Conservation (phyloP, 768 basidiomycete species). For the Fomitopsis pulvina region DNA sequence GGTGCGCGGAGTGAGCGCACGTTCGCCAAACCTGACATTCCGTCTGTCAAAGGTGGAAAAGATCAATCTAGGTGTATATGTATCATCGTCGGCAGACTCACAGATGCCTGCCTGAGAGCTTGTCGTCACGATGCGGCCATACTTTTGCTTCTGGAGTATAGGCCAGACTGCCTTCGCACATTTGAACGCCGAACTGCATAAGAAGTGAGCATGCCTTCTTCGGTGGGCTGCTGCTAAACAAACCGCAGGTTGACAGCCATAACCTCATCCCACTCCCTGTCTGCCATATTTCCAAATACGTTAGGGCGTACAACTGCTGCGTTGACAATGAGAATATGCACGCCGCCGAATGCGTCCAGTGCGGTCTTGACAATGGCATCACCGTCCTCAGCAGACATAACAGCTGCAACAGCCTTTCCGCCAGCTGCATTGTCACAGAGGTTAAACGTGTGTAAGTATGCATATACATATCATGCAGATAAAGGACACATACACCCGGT, state of each 20-base stretch:
- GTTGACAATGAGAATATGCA: slow-evolving; percentile 87
- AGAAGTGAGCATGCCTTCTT: neutral
- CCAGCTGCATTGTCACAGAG: slow-evolving; percentile 47
- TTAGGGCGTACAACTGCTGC: slow-evolving; percentile 94
- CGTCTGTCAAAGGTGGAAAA: slow-evolving; percentile 44
- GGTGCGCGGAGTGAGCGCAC: slow-evolving; percentile 29
- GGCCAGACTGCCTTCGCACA: slow-evolving; percentile 96
- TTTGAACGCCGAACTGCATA: slow-evolving; percentile 77
- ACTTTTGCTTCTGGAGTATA: slow-evolving; percentile 93
- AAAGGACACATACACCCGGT: slow-evolving; percentile 47
- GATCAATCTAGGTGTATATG: neutral
- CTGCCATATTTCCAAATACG: slow-evolving; percentile 83
- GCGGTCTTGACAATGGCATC: slow-evolving; percentile 85
- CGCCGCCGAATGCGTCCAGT: slow-evolving; percentile 77
- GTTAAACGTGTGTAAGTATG: neutral
- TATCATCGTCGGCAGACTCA: slow-evolving; percentile 32
- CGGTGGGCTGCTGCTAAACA: neutral
- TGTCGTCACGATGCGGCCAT: slow-evolving; percentile 93
- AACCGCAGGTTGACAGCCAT: slow-evolving; percentile 76
- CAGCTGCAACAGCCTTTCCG: slow-evolving; percentile 77
- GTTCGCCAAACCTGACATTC: slow-evolving; percentile 94
- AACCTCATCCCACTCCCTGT: slow-evolving; percentile 92
- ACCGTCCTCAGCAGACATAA: slow-evolving; percentile 89
- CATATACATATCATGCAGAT: neutral
- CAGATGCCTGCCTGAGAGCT: slow-evolving; percentile 89